These are phyloP conservation scores for Trichoderma breve DNA, from an alignment of 2,329 filamentous ascomycete genomes.

Conservation along the genomic window DNA sequence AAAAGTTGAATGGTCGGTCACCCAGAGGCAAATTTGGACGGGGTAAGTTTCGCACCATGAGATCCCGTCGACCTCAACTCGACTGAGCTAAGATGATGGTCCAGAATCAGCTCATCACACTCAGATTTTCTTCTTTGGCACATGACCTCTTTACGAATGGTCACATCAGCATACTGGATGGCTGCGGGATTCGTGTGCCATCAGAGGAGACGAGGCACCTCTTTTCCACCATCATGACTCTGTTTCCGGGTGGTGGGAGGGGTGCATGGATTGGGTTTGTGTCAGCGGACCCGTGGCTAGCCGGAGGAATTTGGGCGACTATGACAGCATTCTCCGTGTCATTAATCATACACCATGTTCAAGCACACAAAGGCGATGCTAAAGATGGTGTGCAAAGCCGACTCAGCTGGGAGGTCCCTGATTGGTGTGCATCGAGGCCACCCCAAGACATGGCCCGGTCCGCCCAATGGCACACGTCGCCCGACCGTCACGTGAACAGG, in stretches of 20 bases:
- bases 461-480: constrained; percentile 40
- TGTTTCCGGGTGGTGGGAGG: not conserved
- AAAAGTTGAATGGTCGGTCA: not conserved
- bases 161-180: not conserved
- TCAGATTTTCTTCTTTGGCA: not conserved
- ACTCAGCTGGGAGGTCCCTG: constrained; percentile 8
- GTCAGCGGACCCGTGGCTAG: constrained; percentile 13
- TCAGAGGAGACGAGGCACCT: not conserved
- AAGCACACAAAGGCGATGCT: not conserved
- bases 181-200: not conserved
- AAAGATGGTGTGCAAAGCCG: constrained; percentile 2
- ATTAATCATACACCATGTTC: not conserved
- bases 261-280: not conserved
- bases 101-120: not conserved
- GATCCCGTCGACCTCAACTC: not conserved
- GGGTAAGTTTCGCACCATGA: not conserved
- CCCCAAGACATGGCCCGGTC: constrained; percentile 35
- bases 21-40: not conserved
- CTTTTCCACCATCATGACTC: not conserved
- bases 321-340: not conserved
- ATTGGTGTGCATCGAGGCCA: constrained; percentile 27
- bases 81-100: constrained; percentile 7
- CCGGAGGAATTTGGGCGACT: not conserved
- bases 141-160: not conserved
- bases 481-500: constrained; percentile 34